Evolutionary conservation across 805 yeast genomes (phyloP), one percentile per base, ranked within the genome.

Genomic region (Metschnikowia santaceciliae): DNA sequence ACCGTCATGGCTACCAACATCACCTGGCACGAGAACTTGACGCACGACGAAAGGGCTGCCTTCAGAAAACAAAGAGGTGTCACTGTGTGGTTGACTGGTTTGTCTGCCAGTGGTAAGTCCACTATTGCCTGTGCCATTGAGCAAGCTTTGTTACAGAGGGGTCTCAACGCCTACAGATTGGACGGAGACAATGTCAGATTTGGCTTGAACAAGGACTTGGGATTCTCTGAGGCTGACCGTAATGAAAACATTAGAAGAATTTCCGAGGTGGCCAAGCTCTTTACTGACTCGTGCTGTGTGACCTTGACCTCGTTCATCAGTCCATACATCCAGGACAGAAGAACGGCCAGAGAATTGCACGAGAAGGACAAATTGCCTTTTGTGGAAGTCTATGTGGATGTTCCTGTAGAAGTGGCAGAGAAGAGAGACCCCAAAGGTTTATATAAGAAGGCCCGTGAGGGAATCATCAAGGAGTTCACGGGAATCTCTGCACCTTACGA

Each of bases 401-500:
- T 90, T 42, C 97, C 98, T 34, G 77, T 92, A 47, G 90, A 86
- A 63, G 90, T 92, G 55, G 98, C 97, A 46, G 98, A 92, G 76
- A 80, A 89, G 70, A 88, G 98, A 74, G 98, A 92, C 70, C 98
- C 98, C 56, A 92, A 92, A 76, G 98, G 98, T 11, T 76, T 92
- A 59, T 92, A 92, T 77, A 90, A 90, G 72, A 92, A 92, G 79
- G 98, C 98, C 15, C 83, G 97, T 69, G 94, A 90, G 64, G 98
- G 98, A 34, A 74, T 86, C 54, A 91, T 91, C 68, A 88, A 88
- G 71, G 96, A 91, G 65, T 91, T 91, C 74, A 91, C 98, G 14
- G 98, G 98, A 51, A 86, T 91, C 51, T 84, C 90, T 57, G 97
- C 97, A 10, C 98, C 98, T 36, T 91, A 91, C 68, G 98, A 91